Evolutionary conservation across 225 moss, liverwort and hornwort species (phyloP).

Genomic region (Climacium dendroides): DNA sequence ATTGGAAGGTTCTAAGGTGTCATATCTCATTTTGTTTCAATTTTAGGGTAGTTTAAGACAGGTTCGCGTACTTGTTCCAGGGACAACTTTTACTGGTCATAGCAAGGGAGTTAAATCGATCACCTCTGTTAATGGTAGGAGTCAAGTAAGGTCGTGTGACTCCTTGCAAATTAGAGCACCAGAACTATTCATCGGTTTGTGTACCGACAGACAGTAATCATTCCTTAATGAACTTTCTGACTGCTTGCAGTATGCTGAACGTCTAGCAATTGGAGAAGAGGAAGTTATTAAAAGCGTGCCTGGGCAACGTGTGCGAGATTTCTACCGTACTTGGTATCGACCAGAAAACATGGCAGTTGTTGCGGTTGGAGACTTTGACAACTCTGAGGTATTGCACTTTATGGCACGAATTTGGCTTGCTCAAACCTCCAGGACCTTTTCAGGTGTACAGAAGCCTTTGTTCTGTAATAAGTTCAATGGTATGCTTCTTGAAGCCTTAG

Average conservation of each 20-base stretch:
- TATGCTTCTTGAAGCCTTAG: not conserved
- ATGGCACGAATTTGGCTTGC: not conserved
- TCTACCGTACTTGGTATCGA: constrained; percentile 66
- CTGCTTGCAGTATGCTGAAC: constrained; percentile 59
- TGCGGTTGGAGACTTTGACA: constrained; percentile 69
- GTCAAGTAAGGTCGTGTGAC: not conserved
- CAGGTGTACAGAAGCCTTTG: not conserved
- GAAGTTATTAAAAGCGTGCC: constrained; percentile 47
- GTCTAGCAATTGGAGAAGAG: constrained; percentile 68
- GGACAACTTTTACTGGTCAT: not conserved
- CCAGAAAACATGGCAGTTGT: constrained; percentile 70
- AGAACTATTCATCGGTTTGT: not conserved
- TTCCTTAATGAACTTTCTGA: not conserved
- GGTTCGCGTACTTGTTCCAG: not conserved
- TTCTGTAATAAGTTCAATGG: not conserved
- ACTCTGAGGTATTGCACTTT: constrained; percentile 35
- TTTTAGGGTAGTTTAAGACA: not conserved
- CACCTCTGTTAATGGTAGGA: not conserved
- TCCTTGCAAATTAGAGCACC: not conserved
- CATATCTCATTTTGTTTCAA: not conserved
- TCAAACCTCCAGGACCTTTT: not conserved
- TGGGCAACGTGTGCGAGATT: constrained; percentile 51
- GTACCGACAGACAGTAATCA: not conserved
- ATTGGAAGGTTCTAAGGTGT: constrained; percentile 80
- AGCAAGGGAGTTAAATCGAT: not conserved